These are phyloP conservation scores for Monosporascus ibericus DNA, from an alignment of 2,329 filamentous ascomycete species.

Conservation along the genomic window DNA sequence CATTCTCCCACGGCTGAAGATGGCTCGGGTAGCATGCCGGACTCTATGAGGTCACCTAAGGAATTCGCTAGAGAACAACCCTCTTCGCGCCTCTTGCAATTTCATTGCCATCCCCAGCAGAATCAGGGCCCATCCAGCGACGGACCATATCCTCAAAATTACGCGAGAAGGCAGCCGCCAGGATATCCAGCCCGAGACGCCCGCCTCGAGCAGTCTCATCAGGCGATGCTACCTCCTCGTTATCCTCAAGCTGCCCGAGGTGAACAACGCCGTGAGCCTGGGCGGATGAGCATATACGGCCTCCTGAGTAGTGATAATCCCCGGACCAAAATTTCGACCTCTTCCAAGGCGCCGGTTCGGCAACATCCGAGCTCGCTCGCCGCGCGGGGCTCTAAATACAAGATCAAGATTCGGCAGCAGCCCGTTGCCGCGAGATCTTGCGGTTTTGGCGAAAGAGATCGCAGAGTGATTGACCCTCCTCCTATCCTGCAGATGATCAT, in stretches of 20 bases:
- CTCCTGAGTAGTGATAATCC: constrained; percentile 20
- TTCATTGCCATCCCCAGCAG: constrained; percentile 10
- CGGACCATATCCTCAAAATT: constrained; percentile 10
- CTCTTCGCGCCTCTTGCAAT: constrained; percentile 10
- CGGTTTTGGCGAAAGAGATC: constrained; percentile 76
- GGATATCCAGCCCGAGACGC: constrained; percentile 12
- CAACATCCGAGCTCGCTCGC: constrained; percentile 7
- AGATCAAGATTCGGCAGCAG: constrained; percentile 65
- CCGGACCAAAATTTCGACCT: constrained; percentile 6
- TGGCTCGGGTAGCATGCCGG: constrained; percentile 14
- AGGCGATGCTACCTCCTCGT: constrained; percentile 10
- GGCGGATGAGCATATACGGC: constrained; percentile 26
- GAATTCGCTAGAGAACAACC: constrained; percentile 12
- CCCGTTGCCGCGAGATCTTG: constrained; percentile 73
- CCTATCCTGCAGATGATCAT: constrained; percentile 72
- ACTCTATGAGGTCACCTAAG: constrained; percentile 10
- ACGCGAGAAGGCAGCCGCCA: constrained; percentile 10
- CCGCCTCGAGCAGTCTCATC: constrained; percentile 12
- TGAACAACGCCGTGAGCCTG: constrained; percentile 15
- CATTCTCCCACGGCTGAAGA: constrained; percentile 14
- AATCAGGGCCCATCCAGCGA: constrained; percentile 9
- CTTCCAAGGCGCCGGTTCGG: constrained; percentile 15
- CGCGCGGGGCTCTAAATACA: constrained; percentile 28
- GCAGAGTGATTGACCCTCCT: constrained; percentile 76
- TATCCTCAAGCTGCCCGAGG: constrained; percentile 16